A percentile compares a stretch with the other conserved stretches of the same genome.
These are phyloP conservation scores for Nicotiana obtusifolia DNA, from an alignment of 257 asterid genomes.

Conservation along the genomic window DNA sequence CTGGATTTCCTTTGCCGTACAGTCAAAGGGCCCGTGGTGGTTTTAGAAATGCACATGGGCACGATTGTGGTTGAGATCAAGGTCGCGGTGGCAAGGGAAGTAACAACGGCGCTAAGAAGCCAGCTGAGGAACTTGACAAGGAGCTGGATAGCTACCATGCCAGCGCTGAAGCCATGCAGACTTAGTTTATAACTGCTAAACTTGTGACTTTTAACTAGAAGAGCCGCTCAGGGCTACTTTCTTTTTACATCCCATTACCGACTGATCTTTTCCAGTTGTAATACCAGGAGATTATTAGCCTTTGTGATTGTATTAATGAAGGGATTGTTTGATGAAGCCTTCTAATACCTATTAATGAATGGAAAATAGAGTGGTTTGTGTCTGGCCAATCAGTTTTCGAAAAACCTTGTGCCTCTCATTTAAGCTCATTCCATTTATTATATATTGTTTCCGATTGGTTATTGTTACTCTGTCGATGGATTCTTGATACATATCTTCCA, in stretches of 20 bases:
- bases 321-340: background rate
- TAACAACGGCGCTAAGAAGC: conserved; percentile 45
- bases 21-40: conserved; percentile 53
- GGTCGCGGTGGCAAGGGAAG: conserved; percentile 47
- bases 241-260: background rate
- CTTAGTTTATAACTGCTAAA: conserved; percentile 9
- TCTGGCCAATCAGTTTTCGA: too few relatives aligned
- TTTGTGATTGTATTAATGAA: background rate
- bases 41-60: conserved; percentile 33
- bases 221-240: background rate
- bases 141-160: conserved; percentile 82
- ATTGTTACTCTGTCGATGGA: too few relatives aligned
- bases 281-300: background rate
- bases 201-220: background rate
- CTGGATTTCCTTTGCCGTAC: background rate
- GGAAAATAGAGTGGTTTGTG: background rate
- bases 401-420: too few relatives aligned
- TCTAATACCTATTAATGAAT: background rate
- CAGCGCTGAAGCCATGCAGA: conserved; percentile 69
- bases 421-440: too few relatives aligned
- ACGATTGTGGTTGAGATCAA: conserved; percentile 25
- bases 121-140: conserved; percentile 88
- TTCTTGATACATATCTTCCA: too few relatives aligned
- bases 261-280: background rate
- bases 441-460: too few relatives aligned